phyloP scores from a whole-genome alignment of 306 rosid species.

The Fragaria ananassa region DNA sequence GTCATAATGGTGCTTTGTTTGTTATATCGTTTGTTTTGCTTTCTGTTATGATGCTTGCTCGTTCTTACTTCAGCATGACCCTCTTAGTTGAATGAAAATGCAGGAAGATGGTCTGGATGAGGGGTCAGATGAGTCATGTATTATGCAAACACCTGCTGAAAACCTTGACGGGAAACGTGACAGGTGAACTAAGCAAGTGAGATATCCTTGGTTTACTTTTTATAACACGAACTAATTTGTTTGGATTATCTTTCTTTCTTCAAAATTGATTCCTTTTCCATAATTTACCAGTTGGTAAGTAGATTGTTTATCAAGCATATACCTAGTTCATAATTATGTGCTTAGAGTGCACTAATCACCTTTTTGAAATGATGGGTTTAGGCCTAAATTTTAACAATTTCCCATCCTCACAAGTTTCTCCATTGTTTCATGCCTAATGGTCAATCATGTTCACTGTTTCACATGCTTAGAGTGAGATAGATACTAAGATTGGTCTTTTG shows the following conservation, averaged over 20 bases:
- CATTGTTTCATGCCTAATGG: neutral
- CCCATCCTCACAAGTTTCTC: neutral
- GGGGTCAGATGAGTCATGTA: slow-evolving; percentile 35
- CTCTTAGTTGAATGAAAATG: slow-evolving; percentile 28
- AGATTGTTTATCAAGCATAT: neutral
- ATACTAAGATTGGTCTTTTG: neutral
- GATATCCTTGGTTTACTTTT: slow-evolving; percentile 43
- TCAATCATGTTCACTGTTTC: neutral
- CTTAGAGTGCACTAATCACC: neutral
- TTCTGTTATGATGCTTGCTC: neutral
- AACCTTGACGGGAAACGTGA: slow-evolving; percentile 65
- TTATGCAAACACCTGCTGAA: slow-evolving; percentile 47
- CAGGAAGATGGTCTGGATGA: slow-evolving; percentile 65
- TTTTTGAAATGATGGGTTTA: neutral
- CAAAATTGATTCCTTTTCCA: neutral
- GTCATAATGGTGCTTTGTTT: slow-evolving; percentile 34
- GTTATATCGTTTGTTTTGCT: slow-evolving; percentile 9
- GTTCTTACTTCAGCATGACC: slow-evolving; percentile 25
- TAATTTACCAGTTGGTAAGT: neutral
- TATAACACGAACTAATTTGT: neutral
- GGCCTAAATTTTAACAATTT: neutral
- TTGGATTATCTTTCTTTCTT: neutral
- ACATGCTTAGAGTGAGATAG: neutral
- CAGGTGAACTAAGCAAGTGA: slow-evolving; percentile 99
- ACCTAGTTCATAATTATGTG: neutral